These are phyloP conservation scores for Gleditsia sinensis DNA, from an alignment of 306 rosid genomes.

Conservation along the genomic window DNA sequence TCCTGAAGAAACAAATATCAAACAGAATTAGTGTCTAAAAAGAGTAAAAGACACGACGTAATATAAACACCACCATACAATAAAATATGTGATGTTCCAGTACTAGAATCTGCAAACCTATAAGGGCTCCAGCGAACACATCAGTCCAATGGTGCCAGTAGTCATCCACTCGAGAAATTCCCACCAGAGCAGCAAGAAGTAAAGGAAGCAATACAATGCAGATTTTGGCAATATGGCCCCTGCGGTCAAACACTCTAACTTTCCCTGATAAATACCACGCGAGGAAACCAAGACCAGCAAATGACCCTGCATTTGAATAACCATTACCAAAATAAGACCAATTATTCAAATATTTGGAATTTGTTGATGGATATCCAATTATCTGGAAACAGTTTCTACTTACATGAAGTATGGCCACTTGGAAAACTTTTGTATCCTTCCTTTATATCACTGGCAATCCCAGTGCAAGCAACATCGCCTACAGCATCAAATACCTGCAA, in stretches of 20 bases:
- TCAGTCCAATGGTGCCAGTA: slow-evolving; percentile 73
- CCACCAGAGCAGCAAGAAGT: slow-evolving; percentile 51
- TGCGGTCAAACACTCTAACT: slow-evolving; percentile 53
- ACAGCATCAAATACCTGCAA: slow-evolving; percentile 39
- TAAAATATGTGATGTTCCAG: no score
- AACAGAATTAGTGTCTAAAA: not conserved
- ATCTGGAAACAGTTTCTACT: no score
- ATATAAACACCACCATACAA: no score
- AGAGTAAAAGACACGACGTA: no score
- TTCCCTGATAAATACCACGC: slow-evolving; percentile 61
- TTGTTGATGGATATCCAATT: no score
- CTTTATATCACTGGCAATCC: slow-evolving; percentile 33
- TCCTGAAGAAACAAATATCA: slow-evolving; percentile 45
- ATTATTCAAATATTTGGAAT: not conserved
- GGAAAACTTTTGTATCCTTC: slow-evolving; percentile 69
- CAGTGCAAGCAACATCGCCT: slow-evolving; percentile 44
- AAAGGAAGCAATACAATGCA: slow-evolving; percentile 53
- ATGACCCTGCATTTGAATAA: slow-evolving; percentile 50
- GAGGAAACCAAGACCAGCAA: slow-evolving; percentile 64
- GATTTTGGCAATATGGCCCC: slow-evolving; percentile 50
- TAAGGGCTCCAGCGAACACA: slow-evolving; percentile 50
- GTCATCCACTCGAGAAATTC: slow-evolving; percentile 54
- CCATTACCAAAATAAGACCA: slow-evolving; percentile 11
- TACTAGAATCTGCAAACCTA: slow-evolving; percentile 35
- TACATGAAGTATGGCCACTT: no score